Evolutionary conservation across 257 asterid species (phyloP).

Genomic region (Gentiana dahurica): DNA sequence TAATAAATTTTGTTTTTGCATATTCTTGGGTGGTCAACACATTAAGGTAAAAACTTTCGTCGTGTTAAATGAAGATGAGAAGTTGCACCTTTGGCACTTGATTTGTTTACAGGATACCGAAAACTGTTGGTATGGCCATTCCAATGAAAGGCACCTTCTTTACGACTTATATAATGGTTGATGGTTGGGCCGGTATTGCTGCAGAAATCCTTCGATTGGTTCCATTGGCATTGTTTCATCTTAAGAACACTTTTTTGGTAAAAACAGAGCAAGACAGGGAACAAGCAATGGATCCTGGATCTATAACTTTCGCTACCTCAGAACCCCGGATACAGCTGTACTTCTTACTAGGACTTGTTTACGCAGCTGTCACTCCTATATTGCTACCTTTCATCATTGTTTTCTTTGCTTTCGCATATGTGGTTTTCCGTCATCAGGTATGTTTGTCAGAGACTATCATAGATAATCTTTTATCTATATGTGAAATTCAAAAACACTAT

Average conservation of each 20-base stretch:
- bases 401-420: conserved; percentile 65
- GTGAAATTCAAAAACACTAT: too few species aligned
- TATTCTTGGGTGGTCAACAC: too few species aligned
- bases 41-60: too few species aligned
- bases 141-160: conserved; percentile 91
- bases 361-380: conserved; percentile 62
- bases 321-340: conserved; percentile 82
- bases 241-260: conserved; percentile 56
- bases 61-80: too few species aligned
- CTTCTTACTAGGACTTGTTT: conserved; percentile 70
- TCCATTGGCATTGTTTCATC: conserved; percentile 55
- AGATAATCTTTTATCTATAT: too few species aligned
- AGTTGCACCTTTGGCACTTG: too few species aligned
- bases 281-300: conserved; percentile 70
- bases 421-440: conserved; percentile 90
- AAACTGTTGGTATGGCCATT: conserved; percentile 64
- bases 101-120: conserved; percentile 53
- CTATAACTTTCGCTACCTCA: conserved; percentile 29
- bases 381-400: conserved; percentile 71
- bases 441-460: neutral
- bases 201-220: conserved; percentile 60
- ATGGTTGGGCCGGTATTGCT: conserved; percentile 91
- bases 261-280: conserved; percentile 65
- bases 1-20: too few species aligned
- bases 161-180: conserved; percentile 79